Evolutionary conservation across 2,329 filamentous ascomycete species (phyloP), one percentile per base, ranked within the genome.

Genomic region (Aspergillus calidoustus): DNA sequence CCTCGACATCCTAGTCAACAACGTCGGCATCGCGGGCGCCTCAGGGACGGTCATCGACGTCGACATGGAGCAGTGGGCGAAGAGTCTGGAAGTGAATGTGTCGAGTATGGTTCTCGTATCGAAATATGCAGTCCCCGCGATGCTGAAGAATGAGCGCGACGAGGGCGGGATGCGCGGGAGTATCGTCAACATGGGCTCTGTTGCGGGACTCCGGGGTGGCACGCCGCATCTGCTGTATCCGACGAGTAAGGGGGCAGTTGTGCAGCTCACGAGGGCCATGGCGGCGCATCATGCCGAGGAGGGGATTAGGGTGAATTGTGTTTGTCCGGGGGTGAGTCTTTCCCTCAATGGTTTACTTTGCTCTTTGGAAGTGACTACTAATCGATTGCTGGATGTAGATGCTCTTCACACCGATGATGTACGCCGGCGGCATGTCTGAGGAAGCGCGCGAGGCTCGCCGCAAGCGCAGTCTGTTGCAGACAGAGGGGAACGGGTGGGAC

Each of bases 81-180:
- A 79, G 54, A 81, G 83, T 0, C 79, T 90, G 58, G 81, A 87
- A 49, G 76, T 89, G 51, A 90, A 90, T 67, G 85, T 90, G 4
- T 82, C 81, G 4, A 87, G 84, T 66, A 90, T 90, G 87, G 83
- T 89, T 31, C 77, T 84, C 58, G 89, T 90, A 86, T 78, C 79
- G 19, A 88, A 88, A 67, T 83, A 85, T 66, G 82, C 82, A 0
- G 83, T 90, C 31, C 87, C 87, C 0, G 82, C 77, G 3, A 90
- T 90, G 87, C 64, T 66, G 25, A 79, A 78, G 59, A 88, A 88
- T 58, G 75, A 80, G 7, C 78, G 78, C 0, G 78, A 82, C 41
- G 23, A 28, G 34, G 15, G 34, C 34, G 34, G 34, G 13, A 41
- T 41, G 34, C 34, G 34, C 11, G 71, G 70, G 4, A 71, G 64